A percentile compares a stretch with the other conserved stretches of the same genome.
These are phyloP conservation scores for Globisporangium heterothallicum DNA, from an alignment of 352 stramenopile genomes.

Conservation along the genomic window DNA sequence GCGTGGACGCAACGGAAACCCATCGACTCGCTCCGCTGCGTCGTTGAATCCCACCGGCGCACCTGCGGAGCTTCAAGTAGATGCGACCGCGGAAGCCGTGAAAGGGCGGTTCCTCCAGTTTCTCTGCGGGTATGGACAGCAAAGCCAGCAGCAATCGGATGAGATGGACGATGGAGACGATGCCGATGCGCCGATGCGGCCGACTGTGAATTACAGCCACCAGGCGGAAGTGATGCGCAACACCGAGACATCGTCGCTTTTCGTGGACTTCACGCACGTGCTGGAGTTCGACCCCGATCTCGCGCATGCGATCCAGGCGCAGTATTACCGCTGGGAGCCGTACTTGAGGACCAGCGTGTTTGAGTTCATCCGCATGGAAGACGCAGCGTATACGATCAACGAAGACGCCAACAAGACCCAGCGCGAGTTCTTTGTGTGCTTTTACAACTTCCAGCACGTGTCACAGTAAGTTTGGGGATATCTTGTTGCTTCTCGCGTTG, in stretches of 20 bases:
- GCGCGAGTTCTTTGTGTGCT: constrained; percentile 85
- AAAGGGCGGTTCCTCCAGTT: constrained; percentile 84
- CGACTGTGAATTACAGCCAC: constrained; percentile 75
- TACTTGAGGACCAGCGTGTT: constrained; percentile 69
- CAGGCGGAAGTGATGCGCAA: constrained; percentile 85
- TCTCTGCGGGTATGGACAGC: constrained; percentile 67
- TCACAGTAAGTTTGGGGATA: constrained; percentile 73
- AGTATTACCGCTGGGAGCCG: constrained; percentile 84
- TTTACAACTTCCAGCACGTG: constrained; percentile 88
- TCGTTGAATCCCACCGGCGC: constrained; percentile 30
- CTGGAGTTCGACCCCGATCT: constrained; percentile 80
- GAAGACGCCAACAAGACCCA: constrained; percentile 77
- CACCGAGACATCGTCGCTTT: constrained; percentile 83
- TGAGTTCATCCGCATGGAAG: constrained; percentile 73
- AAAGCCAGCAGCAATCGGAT: constrained; percentile 11
- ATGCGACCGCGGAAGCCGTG: constrained; percentile 73
- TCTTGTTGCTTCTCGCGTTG: constrained; percentile 13
- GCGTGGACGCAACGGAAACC: constrained; percentile 30
- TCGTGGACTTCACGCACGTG: constrained; percentile 84
- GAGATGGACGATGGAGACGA: constrained; percentile 9
- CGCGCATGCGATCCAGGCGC: constrained; percentile 73
- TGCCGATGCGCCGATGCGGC: not conserved
- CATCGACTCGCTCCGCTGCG: constrained; percentile 9
- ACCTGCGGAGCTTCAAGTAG: constrained; percentile 55
- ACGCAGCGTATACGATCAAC: constrained; percentile 70